These are phyloP conservation scores for Exidia glandulosa DNA, from an alignment of 768 basidiomycete genomes.

Conservation along the genomic window DNA sequence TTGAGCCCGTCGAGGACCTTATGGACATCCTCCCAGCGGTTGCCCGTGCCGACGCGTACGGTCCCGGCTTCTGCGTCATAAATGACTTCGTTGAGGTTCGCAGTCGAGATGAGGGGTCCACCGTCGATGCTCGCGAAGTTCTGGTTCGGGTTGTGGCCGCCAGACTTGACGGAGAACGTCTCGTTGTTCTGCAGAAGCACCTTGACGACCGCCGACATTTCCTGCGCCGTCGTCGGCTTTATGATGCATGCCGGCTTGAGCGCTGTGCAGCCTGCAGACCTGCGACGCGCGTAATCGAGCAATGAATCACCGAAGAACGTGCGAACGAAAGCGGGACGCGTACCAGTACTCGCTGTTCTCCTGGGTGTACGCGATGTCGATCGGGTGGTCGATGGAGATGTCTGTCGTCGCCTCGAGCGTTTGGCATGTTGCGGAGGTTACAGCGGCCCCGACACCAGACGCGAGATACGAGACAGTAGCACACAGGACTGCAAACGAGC, in stretches of 20 bases:
- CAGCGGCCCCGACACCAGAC: background rate
- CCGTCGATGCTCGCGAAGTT: background rate
- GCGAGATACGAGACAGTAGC: background rate
- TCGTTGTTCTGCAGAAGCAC: background rate
- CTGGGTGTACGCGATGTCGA: background rate
- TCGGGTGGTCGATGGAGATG: background rate
- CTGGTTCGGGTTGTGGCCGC: background rate
- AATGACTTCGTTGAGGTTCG: background rate
- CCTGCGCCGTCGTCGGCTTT: background rate
- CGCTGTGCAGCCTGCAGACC: background rate
- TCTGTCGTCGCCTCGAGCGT: background rate
- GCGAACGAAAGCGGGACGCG: background rate
- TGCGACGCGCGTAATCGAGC: background rate
- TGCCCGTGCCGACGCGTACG: background rate
- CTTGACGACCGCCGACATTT: background rate
- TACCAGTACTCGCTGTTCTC: background rate
- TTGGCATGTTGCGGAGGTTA: background rate
- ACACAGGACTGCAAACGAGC: background rate
- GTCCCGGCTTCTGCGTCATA: background rate
- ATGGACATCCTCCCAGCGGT: background rate
- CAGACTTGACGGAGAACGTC: background rate
- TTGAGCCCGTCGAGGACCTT: background rate
- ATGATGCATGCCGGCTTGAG: background rate
- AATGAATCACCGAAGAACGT: background rate
- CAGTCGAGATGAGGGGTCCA: background rate